phyloP scores from a whole-genome alignment of 2,329 filamentous ascomycete species.

The Incumbomyces delicatus region DNA sequence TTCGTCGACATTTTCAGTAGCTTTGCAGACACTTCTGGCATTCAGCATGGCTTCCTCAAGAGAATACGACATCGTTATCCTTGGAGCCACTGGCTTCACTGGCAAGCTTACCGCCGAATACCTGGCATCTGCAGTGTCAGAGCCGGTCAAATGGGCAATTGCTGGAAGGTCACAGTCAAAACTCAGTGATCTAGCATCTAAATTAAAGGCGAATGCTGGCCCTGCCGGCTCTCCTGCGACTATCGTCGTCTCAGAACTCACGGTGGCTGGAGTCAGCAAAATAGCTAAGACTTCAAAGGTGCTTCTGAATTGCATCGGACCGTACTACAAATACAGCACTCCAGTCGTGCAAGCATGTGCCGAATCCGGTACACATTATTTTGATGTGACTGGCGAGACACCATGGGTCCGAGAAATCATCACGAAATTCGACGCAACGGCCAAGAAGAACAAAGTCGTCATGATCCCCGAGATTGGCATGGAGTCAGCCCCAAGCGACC shows the following conservation, averaged over 20 bases:
- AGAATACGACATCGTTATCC: slow-evolving; percentile 56
- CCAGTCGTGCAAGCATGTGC: slow-evolving; percentile 57
- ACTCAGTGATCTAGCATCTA: slow-evolving; percentile 56
- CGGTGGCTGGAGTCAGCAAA: slow-evolving; percentile 39
- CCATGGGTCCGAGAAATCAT: slow-evolving; percentile 56
- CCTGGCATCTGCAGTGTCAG: slow-evolving; percentile 60
- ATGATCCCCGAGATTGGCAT: slow-evolving; percentile 53
- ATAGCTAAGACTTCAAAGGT: slow-evolving; percentile 48
- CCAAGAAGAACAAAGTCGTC: slow-evolving; percentile 51
- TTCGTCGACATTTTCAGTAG: too few relatives aligned
- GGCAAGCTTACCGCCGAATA: slow-evolving; percentile 68
- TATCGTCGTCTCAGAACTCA: slow-evolving; percentile 26
- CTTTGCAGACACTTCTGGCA: too few relatives aligned
- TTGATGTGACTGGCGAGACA: slow-evolving; percentile 57
- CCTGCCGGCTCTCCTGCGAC: slow-evolving; percentile 63
- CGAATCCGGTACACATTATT: slow-evolving; percentile 55
- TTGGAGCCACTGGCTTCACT: slow-evolving; percentile 72
- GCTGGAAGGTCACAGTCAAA: slow-evolving; percentile 73
- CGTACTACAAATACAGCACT: slow-evolving; percentile 55
- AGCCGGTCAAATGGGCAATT: slow-evolving; percentile 76
- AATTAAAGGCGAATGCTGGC: slow-evolving; percentile 56
- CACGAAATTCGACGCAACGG: slow-evolving; percentile 49
- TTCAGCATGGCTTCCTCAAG: slow-evolving; percentile 33
- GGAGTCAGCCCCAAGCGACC: slow-evolving; percentile 52
- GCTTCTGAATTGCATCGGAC: slow-evolving; percentile 51